Evolutionary conservation across 2,329 filamentous ascomycete genomes (phyloP), one percentile per base, ranked within the genome.

Genomic region (Graphium sp.): DNA sequence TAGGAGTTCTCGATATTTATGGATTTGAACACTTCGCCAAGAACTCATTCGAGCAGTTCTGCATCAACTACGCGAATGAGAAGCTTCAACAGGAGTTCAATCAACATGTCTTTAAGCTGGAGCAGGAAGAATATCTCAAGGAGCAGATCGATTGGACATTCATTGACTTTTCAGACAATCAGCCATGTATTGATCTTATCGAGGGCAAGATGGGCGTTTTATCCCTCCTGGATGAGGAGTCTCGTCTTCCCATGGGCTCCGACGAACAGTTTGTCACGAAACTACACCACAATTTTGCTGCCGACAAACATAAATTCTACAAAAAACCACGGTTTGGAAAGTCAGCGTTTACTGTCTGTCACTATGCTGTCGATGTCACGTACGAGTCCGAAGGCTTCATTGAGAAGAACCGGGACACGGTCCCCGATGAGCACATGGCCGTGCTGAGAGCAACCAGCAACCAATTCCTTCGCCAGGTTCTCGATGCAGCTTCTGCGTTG

Each of bases 61-160:
- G 89, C 57, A 98, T 98, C 68, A 98, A 98, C 56, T 98, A 98
- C 46, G 89, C 89, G 55, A 98, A 98, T 53, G 89, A 98, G 56
- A 98, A 98, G 56, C 62, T 98, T 31, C 89, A 98, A 50, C 89
- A 98, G 51, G 87, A 95, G 50, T 98, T 98, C 63, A 98, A 98
- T 55, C 83, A 91, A 49, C 89, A 98, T 46, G 89, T 98, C 20
- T 98, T 98, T 69, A 94, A 95, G 54, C 69, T 98, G 14, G 89
- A 98, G 52, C 89, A 98, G 50, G 89, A 98, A 49, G 89, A 98
- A 53, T 98, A 98, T 48, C 68, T 94, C 22, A 74, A 77, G 31
- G 89, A 98, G 55, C 66, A 95, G 56, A 98, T 98, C 39, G 85
- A 95, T 55, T 98, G 89, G 89, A 94, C 81, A 7, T 98, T 98